These are phyloP conservation scores for Agaricus blazei DNA, from an alignment of 768 basidiomycete genomes.

Conservation along the genomic window DNA sequence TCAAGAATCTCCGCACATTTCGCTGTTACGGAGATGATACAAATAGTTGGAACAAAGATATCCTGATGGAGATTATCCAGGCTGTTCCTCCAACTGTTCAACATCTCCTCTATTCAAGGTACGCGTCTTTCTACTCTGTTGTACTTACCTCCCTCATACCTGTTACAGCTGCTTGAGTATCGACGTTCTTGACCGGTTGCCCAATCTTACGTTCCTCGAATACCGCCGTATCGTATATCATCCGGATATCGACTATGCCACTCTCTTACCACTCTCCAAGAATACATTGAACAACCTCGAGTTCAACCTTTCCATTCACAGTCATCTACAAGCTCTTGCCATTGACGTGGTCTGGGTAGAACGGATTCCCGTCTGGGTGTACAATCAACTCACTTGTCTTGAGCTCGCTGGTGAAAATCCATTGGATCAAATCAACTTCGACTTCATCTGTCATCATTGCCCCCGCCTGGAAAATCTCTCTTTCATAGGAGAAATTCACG, in stretches of 20 bases:
- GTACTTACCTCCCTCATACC: neutral
- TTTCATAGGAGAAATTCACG: constrained; percentile 27
- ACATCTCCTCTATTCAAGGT: constrained; percentile 11
- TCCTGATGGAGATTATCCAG: constrained; percentile 23
- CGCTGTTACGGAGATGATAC: constrained; percentile 30
- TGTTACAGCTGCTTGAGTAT: neutral
- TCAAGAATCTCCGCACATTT: constrained; percentile 29
- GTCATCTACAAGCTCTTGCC: constrained; percentile 1
- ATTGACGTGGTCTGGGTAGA: constrained; percentile 2
- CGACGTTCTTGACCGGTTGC: neutral
- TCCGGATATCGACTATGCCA: neutral
- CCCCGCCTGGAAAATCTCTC: constrained; percentile 29
- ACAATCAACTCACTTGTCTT: constrained; percentile 6
- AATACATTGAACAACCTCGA: neutral
- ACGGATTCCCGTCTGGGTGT: constrained; percentile 8
- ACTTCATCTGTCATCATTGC: constrained; percentile 30
- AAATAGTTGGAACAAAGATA: constrained; percentile 13
- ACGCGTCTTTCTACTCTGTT: neutral
- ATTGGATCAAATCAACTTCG: constrained; percentile 24
- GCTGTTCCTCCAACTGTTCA: constrained; percentile 23
- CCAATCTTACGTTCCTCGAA: constrained; percentile 6
- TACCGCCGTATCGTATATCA: constrained; percentile 4
- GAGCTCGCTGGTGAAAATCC: neutral
- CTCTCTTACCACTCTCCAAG: neutral
- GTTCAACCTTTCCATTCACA: neutral